Base-by-base conservation (phyloP, 495 filamentous ascomycete species). In the Neurospora sp. region DNA sequence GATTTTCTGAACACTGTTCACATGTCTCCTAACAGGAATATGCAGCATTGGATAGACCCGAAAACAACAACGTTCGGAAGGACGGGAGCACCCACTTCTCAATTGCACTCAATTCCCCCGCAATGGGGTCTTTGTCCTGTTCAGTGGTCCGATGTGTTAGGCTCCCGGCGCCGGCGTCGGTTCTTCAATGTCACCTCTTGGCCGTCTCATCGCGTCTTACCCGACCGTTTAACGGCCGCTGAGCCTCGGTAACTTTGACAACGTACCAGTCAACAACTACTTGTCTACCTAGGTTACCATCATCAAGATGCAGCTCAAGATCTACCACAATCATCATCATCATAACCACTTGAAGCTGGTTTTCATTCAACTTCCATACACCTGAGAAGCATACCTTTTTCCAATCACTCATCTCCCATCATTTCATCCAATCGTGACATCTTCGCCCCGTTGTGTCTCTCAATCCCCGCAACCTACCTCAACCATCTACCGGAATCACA, bases 211-310 rank as follows among this genome's bases (percentile, higher is more conserved):
- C 54, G 54, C 27, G 35, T 62, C 27, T 59, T 62, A 59, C 48
- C 71, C 27, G 48, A 20, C 71, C 46, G 71, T n/a, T 37, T 20
- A 71, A 23, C 35, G 71, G 38, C 41, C 31, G 42, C 42, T 62
- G 71, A 72, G 48, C 71, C 71, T 72, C 71, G 71, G 71, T 40
- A 72, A 66, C 54, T 72, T 62, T 39, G 27, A 66, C 27, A 35
- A 35, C 48, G 48, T 59, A 59, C 31, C 48, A 59, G 48, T 59
- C 54, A 35, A 62, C 46, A 27, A 59, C 48, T 14, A 23, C 20
- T 59, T 66, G 8, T 37, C 14, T 66, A 14, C 54, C 54, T 35
- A 66, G 54, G 54, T 16, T 62, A 66, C 27, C 54, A 66, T 6
- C 54, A 62, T 66, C 54, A 66, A 37, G 54, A 66, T 66, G 54